These are phyloP conservation scores for Eimeria necatrix DNA, from an alignment of 169 alveolate species.

Conservation along the genomic window DNA sequence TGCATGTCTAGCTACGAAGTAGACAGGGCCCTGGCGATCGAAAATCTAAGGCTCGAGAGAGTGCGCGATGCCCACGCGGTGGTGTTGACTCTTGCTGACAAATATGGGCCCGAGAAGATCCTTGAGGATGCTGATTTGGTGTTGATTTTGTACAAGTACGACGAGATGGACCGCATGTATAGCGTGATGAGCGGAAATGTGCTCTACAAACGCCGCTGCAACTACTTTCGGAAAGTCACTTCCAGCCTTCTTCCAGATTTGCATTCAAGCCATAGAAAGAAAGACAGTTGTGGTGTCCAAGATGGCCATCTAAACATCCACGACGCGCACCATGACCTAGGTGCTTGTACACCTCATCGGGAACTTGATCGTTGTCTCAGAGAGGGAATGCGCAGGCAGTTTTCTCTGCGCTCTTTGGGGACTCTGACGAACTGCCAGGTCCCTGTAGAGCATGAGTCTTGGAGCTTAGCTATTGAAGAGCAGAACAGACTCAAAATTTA, in stretches of 20 bases:
- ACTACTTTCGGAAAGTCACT: neutral
- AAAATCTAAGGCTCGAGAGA: conserved; percentile 21
- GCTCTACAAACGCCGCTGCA: neutral
- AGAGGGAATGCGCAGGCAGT: neutral
- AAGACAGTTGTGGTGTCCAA: neutral
- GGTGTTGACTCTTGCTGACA: neutral
- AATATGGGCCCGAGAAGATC: conserved; percentile 48
- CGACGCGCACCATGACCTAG: neutral
- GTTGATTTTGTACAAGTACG: neutral
- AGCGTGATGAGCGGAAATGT: neutral
- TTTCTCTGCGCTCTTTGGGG: neutral
- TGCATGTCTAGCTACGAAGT: conserved; percentile 14
- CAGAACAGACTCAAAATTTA: neutral
- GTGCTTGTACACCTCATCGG: neutral
- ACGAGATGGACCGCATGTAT: conserved; percentile 43
- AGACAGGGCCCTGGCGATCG: conserved; percentile 51
- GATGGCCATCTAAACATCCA: neutral
- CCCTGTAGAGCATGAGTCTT: neutral
- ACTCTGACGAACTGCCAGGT: neutral
- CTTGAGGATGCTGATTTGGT: conserved; percentile 11
- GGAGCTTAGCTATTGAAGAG: neutral
- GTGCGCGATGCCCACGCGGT: conserved; percentile 45
- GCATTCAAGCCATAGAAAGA: neutral
- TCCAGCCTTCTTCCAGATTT: neutral
- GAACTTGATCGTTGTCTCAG: neutral